These are phyloP conservation scores for Dictyophora rubrovolvata DNA, from an alignment of 768 basidiomycete species.

Conservation along the genomic window DNA sequence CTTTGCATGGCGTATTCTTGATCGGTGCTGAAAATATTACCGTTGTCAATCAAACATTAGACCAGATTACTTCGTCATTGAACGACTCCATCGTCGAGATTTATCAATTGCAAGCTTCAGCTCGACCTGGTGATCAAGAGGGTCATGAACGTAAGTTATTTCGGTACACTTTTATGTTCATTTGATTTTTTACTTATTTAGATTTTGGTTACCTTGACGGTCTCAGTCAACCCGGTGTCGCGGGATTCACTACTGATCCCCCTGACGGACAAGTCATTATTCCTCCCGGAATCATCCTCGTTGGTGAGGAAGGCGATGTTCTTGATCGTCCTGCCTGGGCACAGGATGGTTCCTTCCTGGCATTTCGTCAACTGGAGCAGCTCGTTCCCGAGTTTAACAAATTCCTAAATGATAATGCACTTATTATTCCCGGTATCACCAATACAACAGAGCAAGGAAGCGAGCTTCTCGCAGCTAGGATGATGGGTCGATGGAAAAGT, in stretches of 20 bases:
- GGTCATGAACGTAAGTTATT: constrained; percentile 20
- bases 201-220: constrained; percentile 23
- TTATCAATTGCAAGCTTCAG: constrained; percentile 25
- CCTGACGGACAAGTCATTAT: constrained; percentile 18
- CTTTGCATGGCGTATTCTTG: constrained; percentile 39
- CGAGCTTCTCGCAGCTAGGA: constrained; percentile 23
- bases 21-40: constrained; percentile 35
- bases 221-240: constrained; percentile 21
- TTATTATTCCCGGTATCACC: constrained; percentile 13
- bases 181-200: constrained; percentile 5
- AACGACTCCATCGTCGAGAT: constrained; percentile 32
- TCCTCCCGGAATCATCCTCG: constrained; percentile 19
- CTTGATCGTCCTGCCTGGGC: constrained; percentile 23
- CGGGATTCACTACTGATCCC: constrained; percentile 21
- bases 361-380: constrained; percentile 23
- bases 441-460: constrained; percentile 18
- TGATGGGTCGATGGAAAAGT: constrained; percentile 26
- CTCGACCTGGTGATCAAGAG: constrained; percentile 17
- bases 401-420: constrained; percentile 18
- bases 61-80: constrained; percentile 24
- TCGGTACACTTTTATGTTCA: neutral
- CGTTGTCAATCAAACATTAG: constrained; percentile 20
- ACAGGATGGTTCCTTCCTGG: constrained; percentile 22
- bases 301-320: constrained; percentile 14
- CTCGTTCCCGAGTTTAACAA: constrained; percentile 26